These are phyloP conservation scores for Ogataea siamensis DNA, from an alignment of 805 yeast species.

Conservation along the genomic window DNA sequence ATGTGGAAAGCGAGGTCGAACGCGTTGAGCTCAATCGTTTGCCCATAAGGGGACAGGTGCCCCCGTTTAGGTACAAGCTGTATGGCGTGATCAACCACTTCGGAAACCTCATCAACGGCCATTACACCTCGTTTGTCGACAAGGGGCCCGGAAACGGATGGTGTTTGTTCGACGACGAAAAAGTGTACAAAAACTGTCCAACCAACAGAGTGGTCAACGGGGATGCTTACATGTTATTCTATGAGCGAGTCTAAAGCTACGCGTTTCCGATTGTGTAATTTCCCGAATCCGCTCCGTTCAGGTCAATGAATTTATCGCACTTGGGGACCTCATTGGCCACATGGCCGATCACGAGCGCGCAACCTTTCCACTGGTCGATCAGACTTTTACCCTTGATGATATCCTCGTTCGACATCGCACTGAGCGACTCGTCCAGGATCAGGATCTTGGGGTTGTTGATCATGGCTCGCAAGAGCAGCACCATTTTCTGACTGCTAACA, in stretches of 20 bases:
- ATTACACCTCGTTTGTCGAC: constrained; percentile 78
- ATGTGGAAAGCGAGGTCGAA: constrained; percentile 40
- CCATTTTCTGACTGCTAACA: constrained; percentile 75
- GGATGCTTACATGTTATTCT: constrained; percentile 83
- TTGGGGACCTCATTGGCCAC: constrained; percentile 74
- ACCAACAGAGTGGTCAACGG: constrained; percentile 56
- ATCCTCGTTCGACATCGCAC: constrained; percentile 76
- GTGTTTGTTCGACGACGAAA: constrained; percentile 82
- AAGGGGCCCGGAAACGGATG: constrained; percentile 62
- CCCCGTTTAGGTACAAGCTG: constrained; percentile 76
- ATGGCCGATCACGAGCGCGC: constrained; percentile 81
- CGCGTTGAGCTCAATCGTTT: constrained; percentile 46
- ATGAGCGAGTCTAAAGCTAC: constrained; percentile 42
- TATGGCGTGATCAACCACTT: constrained; percentile 82
- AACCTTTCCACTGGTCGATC: constrained; percentile 57
- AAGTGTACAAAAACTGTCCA: constrained; percentile 52
- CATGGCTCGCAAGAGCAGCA: constrained; percentile 72
- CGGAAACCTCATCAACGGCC: constrained; percentile 84
- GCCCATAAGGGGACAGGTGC: constrained; percentile 65
- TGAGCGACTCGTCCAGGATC: constrained; percentile 88
- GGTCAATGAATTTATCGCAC: constrained; percentile 51
- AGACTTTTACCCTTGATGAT: constrained; percentile 54
- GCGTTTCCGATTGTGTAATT: constrained; percentile 30
- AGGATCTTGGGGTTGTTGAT: constrained; percentile 75
- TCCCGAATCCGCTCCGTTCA: constrained; percentile 35